Conservation (phyloP, 345 rosid species). For the Eucalyptus erythrocorys region DNA sequence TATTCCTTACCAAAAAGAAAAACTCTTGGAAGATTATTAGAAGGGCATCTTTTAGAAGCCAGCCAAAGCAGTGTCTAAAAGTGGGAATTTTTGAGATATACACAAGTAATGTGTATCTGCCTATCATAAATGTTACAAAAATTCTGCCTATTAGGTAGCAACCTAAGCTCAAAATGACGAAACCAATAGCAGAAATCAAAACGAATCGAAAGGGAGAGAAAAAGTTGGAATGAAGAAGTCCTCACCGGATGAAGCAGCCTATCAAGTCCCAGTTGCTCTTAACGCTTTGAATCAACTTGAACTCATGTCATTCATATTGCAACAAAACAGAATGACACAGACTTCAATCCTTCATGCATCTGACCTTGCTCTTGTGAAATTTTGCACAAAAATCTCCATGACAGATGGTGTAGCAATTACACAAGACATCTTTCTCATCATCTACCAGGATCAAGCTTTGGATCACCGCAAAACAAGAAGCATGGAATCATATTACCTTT, state of each 20-base stretch:
- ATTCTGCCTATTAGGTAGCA: not conserved
- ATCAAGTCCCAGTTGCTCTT: not conserved
- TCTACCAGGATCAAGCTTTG: not conserved
- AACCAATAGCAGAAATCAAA: not conserved
- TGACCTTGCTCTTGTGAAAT: not conserved
- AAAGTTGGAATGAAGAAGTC: no score
- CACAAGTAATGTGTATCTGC: not conserved
- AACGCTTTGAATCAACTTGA: not conserved
- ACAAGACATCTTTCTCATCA: not conserved
- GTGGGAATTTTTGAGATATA: not conserved
- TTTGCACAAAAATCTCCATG: not conserved
- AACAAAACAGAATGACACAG: not conserved
- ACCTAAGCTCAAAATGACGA: not conserved
- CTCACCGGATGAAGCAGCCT: not conserved
- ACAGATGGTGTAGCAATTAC: not conserved
- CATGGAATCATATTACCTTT: not conserved
- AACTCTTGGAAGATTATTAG: not conserved
- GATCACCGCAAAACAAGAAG: not conserved
- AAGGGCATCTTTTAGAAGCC: not conserved
- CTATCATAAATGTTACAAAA: no score
- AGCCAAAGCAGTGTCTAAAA: not conserved
- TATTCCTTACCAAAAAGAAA: no score
- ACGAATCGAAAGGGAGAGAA: not conserved
- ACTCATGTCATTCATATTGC: not conserved
- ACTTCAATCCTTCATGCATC: not conserved